These are phyloP conservation scores for Entelexis paramagnoliae DNA, from an alignment of 1,139 yeast genomes.

Conservation along the genomic window DNA sequence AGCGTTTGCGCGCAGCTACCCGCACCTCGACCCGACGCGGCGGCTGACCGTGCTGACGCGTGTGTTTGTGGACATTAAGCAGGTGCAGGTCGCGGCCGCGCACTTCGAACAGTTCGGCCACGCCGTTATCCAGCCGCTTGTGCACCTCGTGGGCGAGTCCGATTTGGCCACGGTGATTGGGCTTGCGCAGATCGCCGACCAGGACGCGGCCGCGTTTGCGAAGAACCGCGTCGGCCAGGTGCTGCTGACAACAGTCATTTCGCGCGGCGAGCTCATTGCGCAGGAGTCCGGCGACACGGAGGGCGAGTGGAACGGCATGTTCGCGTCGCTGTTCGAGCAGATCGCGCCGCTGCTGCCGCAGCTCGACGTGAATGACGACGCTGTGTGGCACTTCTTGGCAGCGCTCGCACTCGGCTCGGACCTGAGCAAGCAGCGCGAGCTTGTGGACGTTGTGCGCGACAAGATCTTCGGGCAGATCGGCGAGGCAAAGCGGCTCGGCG, in stretches of 20 bases:
- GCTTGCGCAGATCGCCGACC: conserved; percentile 58
- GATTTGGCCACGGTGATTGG: conserved; percentile 74
- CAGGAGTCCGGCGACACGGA: conserved; percentile 55
- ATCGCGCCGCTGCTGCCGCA: conserved; percentile 68
- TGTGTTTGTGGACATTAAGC: conserved; percentile 71
- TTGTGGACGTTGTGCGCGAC: conserved; percentile 90
- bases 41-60: conserved; percentile 68
- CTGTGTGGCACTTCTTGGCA: conserved; percentile 93
- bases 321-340: conserved; percentile 69
- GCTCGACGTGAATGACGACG: conserved; percentile 63
- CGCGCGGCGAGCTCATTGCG: conserved; percentile 75
- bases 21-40: conserved; percentile 69
- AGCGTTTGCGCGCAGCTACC: conserved; percentile 77
- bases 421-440: conserved; percentile 83
- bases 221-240: conserved; percentile 82
- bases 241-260: conserved; percentile 72
- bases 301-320: conserved; percentile 65
- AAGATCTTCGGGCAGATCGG: conserved; percentile 80
- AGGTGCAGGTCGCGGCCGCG: conserved; percentile 70
- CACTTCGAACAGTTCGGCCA: conserved; percentile 68
- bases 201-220: conserved; percentile 50
- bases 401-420: conserved; percentile 88
- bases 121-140: conserved; percentile 76
- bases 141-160: conserved; percentile 72
- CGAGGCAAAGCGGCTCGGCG: conserved; percentile 46